These are phyloP conservation scores for Kuraishia molischiana DNA, from an alignment of 805 yeast species.

Conservation along the genomic window DNA sequence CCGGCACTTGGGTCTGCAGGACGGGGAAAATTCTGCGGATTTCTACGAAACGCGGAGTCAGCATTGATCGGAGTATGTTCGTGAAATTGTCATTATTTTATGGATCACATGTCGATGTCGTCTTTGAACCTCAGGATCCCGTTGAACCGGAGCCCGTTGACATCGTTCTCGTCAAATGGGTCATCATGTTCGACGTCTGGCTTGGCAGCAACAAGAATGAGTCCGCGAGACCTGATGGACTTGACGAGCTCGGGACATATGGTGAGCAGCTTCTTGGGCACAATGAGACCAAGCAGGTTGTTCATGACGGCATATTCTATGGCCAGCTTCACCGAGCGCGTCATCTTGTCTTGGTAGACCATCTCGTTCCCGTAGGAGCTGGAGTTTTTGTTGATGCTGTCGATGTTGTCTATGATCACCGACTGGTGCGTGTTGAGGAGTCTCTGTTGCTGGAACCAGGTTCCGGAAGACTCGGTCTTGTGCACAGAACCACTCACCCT, in stretches of 20 bases:
- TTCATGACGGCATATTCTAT: slow-evolving; percentile 71
- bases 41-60: too few species aligned
- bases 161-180: slow-evolving; percentile 28
- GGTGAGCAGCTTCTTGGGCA: slow-evolving; percentile 59
- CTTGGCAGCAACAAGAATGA: slow-evolving; percentile 68
- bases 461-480: neutral
- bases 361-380: slow-evolving; percentile 20
- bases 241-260: slow-evolving; percentile 71
- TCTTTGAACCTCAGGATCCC: slow-evolving; percentile 62
- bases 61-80: too few species aligned
- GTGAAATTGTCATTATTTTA: too few species aligned
- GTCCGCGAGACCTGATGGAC: slow-evolving; percentile 69
- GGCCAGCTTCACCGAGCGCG: slow-evolving; percentile 74
- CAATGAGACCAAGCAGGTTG: slow-evolving; percentile 76
- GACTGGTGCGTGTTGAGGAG: neutral
- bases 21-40: too few species aligned
- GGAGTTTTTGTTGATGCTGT: slow-evolving; percentile 24
- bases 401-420: slow-evolving; percentile 23
- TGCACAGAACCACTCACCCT: neutral
- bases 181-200: slow-evolving; percentile 19
- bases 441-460: slow-evolving; percentile 4
- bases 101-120: slow-evolving; percentile 35
- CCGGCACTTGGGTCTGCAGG: too few species aligned
- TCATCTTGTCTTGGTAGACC: slow-evolving; percentile 30
- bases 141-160: slow-evolving; percentile 58